Evolutionary conservation across 148 eudicot species (phyloP).

Genomic region (Silene conica): DNA sequence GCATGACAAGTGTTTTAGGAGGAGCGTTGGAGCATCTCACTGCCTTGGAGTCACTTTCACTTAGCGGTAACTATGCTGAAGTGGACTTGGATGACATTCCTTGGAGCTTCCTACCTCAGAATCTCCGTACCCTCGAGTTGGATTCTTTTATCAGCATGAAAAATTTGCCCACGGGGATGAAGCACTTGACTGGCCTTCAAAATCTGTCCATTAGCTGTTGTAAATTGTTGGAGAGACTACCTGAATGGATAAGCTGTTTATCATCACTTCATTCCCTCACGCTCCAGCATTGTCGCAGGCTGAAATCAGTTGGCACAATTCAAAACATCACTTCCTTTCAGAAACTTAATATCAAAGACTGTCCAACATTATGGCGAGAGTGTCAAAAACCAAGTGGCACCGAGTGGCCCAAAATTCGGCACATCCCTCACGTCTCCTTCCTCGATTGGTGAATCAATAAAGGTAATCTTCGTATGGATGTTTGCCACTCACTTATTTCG

Average conservation of each 20-base stretch:
- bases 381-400: background rate
- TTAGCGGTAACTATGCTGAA: background rate
- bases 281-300: background rate
- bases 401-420: background rate
- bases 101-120: background rate
- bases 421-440: background rate
- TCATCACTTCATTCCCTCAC: background rate
- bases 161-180: background rate
- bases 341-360: background rate
- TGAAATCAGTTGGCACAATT: background rate
- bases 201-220: background rate
- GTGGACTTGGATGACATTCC: background rate
- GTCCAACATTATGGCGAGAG: background rate
- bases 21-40: conserved; percentile 10
- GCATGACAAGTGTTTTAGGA: background rate
- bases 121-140: background rate
- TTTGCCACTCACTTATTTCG: no score
- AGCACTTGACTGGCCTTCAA: background rate
- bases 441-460: no score
- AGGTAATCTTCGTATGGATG: no score
- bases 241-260: background rate
- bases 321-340: background rate
- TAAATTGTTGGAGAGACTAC: background rate
- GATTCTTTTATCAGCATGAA: background rate
- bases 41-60: conserved; percentile 6